Evolutionary conservation across 208 protist species (phyloP).

Genomic region (Leishmania amazonensis): DNA sequence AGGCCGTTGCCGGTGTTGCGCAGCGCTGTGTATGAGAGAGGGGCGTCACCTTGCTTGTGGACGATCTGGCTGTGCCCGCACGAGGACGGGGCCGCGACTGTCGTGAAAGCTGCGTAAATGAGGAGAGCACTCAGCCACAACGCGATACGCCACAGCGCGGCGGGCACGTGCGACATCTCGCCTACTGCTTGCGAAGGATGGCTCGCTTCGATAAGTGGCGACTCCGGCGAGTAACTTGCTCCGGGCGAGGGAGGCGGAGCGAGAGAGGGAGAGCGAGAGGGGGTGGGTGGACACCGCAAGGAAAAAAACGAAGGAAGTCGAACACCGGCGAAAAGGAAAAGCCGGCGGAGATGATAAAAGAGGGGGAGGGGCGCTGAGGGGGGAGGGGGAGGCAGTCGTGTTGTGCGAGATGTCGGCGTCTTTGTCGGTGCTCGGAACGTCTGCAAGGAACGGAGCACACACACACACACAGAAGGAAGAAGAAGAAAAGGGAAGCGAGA

Average conservation of each 20-base stretch:
- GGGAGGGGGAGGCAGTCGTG: neutral
- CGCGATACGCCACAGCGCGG: neutral
- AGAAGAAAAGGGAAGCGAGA: neutral
- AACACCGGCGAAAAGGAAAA: neutral
- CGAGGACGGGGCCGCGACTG: neutral
- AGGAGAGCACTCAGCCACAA: neutral
- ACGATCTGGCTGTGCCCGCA: slow-evolving; percentile 24
- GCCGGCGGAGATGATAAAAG: neutral
- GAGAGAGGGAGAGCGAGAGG: neutral
- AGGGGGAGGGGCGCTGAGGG: neutral
- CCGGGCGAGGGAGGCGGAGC: neutral
- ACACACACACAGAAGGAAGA: too few relatives aligned
- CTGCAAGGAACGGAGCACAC: neutral
- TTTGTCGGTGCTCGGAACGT: neutral
- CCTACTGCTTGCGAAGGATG: neutral
- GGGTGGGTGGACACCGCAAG: neutral
- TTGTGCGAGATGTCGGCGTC: neutral
- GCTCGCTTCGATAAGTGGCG: neutral
- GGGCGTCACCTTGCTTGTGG: slow-evolving; percentile 8
- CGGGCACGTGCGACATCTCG: slow-evolving; percentile 1
- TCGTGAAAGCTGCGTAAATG: neutral
- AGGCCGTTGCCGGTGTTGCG: neutral
- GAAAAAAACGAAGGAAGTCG: neutral
- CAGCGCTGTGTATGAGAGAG: slow-evolving; percentile 23
- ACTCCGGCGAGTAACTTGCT: neutral